Evolutionary conservation across 2,329 filamentous ascomycete genomes (phyloP), one percentile per base, ranked within the genome.

Genomic region (Dryadomyces sulphureus): DNA sequence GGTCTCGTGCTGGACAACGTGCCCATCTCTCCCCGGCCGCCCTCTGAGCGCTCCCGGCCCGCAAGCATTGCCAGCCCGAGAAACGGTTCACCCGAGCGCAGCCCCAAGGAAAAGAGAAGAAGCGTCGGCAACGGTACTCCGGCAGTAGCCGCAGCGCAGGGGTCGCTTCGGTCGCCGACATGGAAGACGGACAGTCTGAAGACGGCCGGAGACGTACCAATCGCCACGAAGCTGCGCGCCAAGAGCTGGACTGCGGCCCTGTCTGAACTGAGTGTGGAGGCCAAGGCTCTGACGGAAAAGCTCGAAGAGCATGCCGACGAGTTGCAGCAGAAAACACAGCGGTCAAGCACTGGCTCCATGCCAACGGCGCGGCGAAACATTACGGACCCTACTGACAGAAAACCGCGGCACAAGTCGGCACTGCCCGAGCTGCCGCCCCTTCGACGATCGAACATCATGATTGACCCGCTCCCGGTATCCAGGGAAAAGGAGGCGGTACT

Each of bases 401-500:
- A 72, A 51, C 65, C 68, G 7, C 70, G 78, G 35, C 68, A 77
- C 49, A 81, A 77, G 68, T 69, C 80, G 62, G 65, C 90, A 57
- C 63, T 81, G 63, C 65, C 89, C 7, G 75, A 85, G 53, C 67
- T 81, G 1, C 82, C 81, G 0, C 81, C 81, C 1, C 65, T 86
- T 8, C 78, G 81, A 46, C 77, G 79, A 54, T 80, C 77, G 38
- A 84, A 88, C 55, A 81, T 87, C 53, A 85, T 90, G 74, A 86
- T 90, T 50, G 85, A 92, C 55, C 85, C 85, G 4, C 66, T 92
- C 32, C 85, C 85, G 16, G 78, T 89, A 24, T 90, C 84, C 40
- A 88, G 85, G 60, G 85, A 92, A 62, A 92, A 92, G 60, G 84
- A 90, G 56, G 84, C 84, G 3, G 84, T 89, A 2, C 68, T 92